Percentiles rank a stretch among this genome's conserved stretches.
Conservation (phyloP, 352 stramenopile species). For the Salisapilia sapeloensis region DNA sequence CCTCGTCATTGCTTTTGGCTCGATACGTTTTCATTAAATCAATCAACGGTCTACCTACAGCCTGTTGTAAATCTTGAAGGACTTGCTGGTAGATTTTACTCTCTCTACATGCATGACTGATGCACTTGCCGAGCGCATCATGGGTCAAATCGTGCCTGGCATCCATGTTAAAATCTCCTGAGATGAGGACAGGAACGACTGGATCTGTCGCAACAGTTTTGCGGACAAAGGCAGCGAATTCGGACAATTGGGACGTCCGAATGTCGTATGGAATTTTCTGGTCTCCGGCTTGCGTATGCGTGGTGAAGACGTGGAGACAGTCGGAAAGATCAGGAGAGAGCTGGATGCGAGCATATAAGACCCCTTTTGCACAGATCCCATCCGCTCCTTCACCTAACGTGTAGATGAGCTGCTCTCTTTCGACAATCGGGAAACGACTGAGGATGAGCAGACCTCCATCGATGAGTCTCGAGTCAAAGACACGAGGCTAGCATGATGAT, state of each 20-base stretch:
- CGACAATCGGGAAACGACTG: constrained; percentile 66
- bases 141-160: constrained; percentile 52
- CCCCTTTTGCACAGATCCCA: constrained; percentile 55
- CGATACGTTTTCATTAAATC: constrained; percentile 55
- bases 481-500: constrained; percentile 7
- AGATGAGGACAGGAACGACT: constrained; percentile 41
- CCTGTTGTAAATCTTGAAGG: constrained; percentile 23
- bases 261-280: constrained; percentile 23
- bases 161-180: constrained; percentile 70
- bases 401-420: constrained; percentile 40
- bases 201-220: constrained; percentile 25
- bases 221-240: constrained; percentile 45
- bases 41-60: constrained; percentile 13
- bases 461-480: constrained; percentile 36
- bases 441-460: constrained; percentile 66
- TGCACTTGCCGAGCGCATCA: constrained; percentile 6
- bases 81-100: constrained; percentile 48
- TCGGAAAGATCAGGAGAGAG: constrained; percentile 44
- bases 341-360: constrained; percentile 61
- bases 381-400: constrained; percentile 40
- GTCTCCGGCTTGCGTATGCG: constrained; percentile 67
- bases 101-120: constrained; percentile 23
- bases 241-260: constrained; percentile 30
- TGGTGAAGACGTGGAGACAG: constrained; percentile 71
- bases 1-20: constrained; percentile 20